Percentiles rank a stretch among this genome's conserved stretches.
phyloP scores from a whole-genome alignment of 345 rosid genomes.

The Euphorbia lathyris region DNA sequence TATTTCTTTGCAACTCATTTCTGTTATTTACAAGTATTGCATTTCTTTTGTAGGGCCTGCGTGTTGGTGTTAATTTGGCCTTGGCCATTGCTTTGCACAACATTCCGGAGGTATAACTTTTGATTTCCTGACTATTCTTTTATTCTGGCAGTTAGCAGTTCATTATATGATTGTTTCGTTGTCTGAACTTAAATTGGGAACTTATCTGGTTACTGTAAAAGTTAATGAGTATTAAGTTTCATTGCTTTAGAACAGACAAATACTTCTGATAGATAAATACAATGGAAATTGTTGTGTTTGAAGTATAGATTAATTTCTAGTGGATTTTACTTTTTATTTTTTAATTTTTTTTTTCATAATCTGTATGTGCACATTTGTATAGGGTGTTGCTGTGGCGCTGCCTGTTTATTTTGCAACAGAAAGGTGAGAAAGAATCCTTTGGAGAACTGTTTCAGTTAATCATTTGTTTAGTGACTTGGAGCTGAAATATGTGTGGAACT shows the following conservation, averaged over 20 bases:
- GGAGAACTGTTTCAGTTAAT: slow-evolving; percentile 4
- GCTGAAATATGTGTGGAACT: neutral
- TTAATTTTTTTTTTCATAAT: slow-evolving; percentile 3
- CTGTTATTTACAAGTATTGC: slow-evolving; percentile 11
- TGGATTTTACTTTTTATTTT: too few relatives aligned
- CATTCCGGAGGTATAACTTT: slow-evolving; percentile 83
- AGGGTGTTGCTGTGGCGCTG: slow-evolving; percentile 99
- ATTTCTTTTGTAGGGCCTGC: slow-evolving; percentile 64
- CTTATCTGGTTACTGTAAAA: neutral
- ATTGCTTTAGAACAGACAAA: neutral
- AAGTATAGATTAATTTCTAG: too few relatives aligned
- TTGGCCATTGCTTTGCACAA: slow-evolving; percentile 97
- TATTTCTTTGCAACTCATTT: slow-evolving; percentile 9
- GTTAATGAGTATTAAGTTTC: neutral
- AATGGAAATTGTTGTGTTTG: too few relatives aligned
- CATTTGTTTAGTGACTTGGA: neutral
- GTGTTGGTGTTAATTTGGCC: slow-evolving; percentile 92
- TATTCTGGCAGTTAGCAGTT: neutral
- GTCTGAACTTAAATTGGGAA: neutral
- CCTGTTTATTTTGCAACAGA: slow-evolving; percentile 95
- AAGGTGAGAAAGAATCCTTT: slow-evolving; percentile 55
- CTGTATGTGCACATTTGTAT: slow-evolving; percentile 20
- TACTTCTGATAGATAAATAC: slow-evolving; percentile 6
- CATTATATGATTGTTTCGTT: neutral
- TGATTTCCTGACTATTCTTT: neutral